Evolutionary conservation across 345 rosid genomes (phyloP).

Genomic region (Aegle marmelos): DNA sequence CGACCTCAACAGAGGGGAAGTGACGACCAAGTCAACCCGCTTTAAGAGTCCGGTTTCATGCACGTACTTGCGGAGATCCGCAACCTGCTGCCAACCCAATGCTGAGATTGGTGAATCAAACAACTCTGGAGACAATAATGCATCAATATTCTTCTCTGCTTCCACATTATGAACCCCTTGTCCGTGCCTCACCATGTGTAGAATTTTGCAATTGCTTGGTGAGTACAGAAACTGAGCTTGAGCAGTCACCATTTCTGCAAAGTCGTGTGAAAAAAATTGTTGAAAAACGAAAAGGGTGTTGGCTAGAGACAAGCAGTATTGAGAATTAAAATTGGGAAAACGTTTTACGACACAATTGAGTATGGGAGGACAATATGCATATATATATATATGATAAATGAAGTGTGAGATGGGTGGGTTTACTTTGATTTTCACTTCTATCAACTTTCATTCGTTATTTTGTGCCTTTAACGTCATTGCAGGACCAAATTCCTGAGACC

Average conservation of each 20-base stretch:
- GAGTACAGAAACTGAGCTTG: conserved; percentile 9
- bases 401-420: not conserved
- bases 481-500: not conserved
- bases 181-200: conserved; percentile 14
- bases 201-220: not conserved
- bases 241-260: conserved; percentile 22
- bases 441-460: not conserved
- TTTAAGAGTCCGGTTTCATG: conserved; percentile 36
- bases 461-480: not conserved
- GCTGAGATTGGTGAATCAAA: conserved; percentile 3
- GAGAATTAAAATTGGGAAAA: not conserved
- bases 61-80: conserved; percentile 57
- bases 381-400: not conserved
- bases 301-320: not conserved
- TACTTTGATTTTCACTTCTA: not conserved
- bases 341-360: not conserved
- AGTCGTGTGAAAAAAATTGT: not conserved
- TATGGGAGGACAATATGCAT: not conserved
- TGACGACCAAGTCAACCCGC: conserved; percentile 55
- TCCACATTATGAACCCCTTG: conserved; percentile 12
- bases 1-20: conserved; percentile 59
- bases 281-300: too few species aligned
- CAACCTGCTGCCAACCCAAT: conserved; percentile 35
- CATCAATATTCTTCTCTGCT: conserved; percentile 14
- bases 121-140: conserved; percentile 1